Evolutionary conservation across 495 filamentous ascomycete species (phyloP).

Genomic region (Podospora fimiseda): DNA sequence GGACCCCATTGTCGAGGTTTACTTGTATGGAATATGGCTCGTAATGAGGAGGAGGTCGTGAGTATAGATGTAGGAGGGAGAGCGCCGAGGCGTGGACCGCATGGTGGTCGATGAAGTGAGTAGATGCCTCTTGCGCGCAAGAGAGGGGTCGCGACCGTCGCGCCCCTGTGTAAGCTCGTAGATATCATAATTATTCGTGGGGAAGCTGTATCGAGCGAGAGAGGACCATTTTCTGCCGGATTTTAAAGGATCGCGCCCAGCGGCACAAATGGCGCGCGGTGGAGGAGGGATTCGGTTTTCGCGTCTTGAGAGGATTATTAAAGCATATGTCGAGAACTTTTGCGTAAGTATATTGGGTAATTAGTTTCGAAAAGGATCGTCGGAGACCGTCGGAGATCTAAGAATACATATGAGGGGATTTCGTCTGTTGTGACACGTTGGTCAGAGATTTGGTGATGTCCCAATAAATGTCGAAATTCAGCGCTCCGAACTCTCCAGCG

Average conservation of each 20-base stretch:
- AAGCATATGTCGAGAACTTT: no score
- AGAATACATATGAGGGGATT: no score
- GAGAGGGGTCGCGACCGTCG: conserved; percentile 3
- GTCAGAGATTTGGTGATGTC: not conserved
- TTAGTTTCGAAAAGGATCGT: no score
- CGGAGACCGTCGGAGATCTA: no score
- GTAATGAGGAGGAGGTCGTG: conserved; percentile 7
- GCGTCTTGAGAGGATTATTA: not conserved
- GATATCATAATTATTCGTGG: conserved; percentile 24
- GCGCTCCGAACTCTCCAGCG: not conserved
- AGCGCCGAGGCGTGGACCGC: conserved; percentile 1
- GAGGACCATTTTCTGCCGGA: not conserved
- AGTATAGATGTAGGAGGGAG: not conserved
- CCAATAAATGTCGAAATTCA: not conserved
- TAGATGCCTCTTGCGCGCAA: conserved; percentile 4
- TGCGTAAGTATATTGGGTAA: no score
- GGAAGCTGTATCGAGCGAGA: conserved; percentile 11
- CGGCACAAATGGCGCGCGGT: not conserved
- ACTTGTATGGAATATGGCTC: conserved; percentile 21
- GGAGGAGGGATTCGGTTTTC: not conserved
- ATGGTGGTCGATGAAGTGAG: conserved; percentile 1
- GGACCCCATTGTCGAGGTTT: conserved; percentile 5
- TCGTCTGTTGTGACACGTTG: no score
- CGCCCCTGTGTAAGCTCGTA: conserved; percentile 9
- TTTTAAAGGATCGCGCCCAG: not conserved